A percentile compares a stretch with the other conserved stretches of the same genome.
Evolutionary conservation across 345 rosid species (phyloP).

Genomic region (Corchorus olitorius): DNA sequence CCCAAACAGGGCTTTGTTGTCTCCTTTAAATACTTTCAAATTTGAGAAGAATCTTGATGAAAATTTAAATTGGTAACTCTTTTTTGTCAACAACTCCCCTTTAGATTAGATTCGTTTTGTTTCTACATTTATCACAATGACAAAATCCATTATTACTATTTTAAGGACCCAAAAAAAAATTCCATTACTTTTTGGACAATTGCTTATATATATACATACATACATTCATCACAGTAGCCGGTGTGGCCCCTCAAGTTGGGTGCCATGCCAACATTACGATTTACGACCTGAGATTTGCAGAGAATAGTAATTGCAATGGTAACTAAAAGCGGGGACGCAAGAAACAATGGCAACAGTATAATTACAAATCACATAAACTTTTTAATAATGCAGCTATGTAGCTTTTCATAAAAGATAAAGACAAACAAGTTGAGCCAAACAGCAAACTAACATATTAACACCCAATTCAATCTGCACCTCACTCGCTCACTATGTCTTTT

Average conservation of each 20-base stretch:
- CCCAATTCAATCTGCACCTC: conserved; percentile 13
- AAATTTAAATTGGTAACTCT: no score
- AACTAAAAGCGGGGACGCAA: background rate
- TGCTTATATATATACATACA: no score
- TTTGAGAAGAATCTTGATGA: no score
- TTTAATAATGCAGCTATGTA: conserved; percentile 2
- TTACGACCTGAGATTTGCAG: background rate
- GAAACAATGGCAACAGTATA: conserved; percentile 8
- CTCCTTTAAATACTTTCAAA: no score
- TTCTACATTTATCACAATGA: no score
- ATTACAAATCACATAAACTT: background rate
- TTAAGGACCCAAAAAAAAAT: no score
- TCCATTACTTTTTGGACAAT: no score
- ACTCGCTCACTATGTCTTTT: conserved; percentile 12
- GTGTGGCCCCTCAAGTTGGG: background rate
- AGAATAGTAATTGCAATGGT: background rate
- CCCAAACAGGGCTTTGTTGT: no score
- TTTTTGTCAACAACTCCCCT: background rate
- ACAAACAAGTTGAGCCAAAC: conserved; percentile 5
- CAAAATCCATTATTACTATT: no score
- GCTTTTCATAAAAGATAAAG: background rate
- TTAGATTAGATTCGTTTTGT: no score
- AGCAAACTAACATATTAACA: conserved; percentile 21
- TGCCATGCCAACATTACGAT: background rate
- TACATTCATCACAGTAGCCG: background rate